A percentile compares a stretch with the other conserved stretches of the same genome.
These are phyloP conservation scores for Exophiala calicioides DNA, from an alignment of 2,329 filamentous ascomycete species.

Conservation along the genomic window DNA sequence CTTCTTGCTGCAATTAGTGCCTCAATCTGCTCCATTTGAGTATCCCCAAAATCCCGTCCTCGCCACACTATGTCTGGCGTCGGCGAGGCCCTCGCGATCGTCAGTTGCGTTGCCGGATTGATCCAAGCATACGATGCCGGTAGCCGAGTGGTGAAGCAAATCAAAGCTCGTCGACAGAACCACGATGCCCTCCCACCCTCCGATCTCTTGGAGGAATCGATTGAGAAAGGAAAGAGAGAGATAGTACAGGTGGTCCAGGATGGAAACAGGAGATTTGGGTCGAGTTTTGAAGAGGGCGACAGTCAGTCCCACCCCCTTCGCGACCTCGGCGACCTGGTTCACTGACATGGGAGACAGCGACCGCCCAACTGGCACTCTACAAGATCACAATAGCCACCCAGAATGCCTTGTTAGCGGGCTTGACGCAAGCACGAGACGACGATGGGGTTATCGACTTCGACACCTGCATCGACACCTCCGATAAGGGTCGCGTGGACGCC, in stretches of 20 bases:
- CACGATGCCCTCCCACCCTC: conserved; percentile 20
- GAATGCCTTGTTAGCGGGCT: conserved; percentile 16
- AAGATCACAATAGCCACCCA: conserved; percentile 19
- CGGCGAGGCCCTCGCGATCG: conserved; percentile 20
- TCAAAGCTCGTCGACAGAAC: conserved; percentile 18
- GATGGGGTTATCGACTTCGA: conserved; percentile 22
- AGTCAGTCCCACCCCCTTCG: conserved; percentile 1
- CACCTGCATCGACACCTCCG: conserved; percentile 16
- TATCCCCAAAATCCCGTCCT: conserved; percentile 1
- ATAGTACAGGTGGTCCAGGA: conserved; percentile 11
- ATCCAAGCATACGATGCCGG: conserved; percentile 21
- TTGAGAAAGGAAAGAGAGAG: conserved; percentile 18
- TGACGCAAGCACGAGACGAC: conserved; percentile 16
- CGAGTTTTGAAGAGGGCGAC: conserved; percentile 18
- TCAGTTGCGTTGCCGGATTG: conserved; percentile 18
- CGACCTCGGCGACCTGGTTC: not conserved
- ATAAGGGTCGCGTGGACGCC: conserved; percentile 14
- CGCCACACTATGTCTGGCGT: conserved; percentile 17
- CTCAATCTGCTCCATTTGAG: conserved; percentile 1
- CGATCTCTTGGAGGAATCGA: conserved; percentile 17
- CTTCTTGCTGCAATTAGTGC: not conserved
- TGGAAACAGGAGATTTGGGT: conserved; percentile 14
- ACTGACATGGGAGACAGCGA: conserved; percentile 11
- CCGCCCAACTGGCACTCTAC: conserved; percentile 12
- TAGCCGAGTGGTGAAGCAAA: conserved; percentile 16